phyloP scores from a whole-genome alignment of 2,329 filamentous ascomycete species.

The Incumbomyces lentus region DNA sequence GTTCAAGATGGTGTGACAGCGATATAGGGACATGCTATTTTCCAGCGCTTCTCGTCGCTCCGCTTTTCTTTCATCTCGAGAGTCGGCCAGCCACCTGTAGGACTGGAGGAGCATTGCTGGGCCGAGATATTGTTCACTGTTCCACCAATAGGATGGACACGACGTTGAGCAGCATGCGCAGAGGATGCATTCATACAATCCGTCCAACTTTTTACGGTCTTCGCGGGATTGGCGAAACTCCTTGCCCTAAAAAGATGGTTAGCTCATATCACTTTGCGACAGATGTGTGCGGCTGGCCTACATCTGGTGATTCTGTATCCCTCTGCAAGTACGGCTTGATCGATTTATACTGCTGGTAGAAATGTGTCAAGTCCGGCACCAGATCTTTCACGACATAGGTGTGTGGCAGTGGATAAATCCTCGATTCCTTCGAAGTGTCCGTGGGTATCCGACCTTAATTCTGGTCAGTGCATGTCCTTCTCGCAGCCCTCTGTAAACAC shows the following conservation, averaged over 20 bases:
- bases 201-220: slow-evolving; percentile 93
- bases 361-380: slow-evolving; percentile 92
- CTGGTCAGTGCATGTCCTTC: slow-evolving; percentile 7
- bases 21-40: slow-evolving; percentile 98
- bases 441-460: slow-evolving; percentile 76
- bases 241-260: slow-evolving; percentile 53
- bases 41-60: slow-evolving; percentile 86
- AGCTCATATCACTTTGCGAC: too few species aligned
- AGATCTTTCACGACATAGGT: slow-evolving; percentile 99
- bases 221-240: slow-evolving; percentile 85
- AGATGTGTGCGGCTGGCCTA: slow-evolving; percentile 30
- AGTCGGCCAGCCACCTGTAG: slow-evolving; percentile 94
- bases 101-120: slow-evolving; percentile 93
- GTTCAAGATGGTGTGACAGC: slow-evolving; percentile 99
- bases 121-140: slow-evolving; percentile 95
- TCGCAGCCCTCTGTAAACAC: slow-evolving; percentile 28
- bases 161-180: slow-evolving; percentile 99
- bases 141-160: slow-evolving; percentile 99
- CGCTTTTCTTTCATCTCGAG: slow-evolving; percentile 77
- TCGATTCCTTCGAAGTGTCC: slow-evolving; percentile 67
- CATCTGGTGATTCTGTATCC: slow-evolving; percentile 71
- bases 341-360: slow-evolving; percentile 99
- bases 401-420: slow-evolving; percentile 96
- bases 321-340: slow-evolving; percentile 98
- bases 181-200: slow-evolving; percentile 97